Evolutionary conservation across 345 rosid genomes (phyloP).

Genomic region (Rhodomyrtus tomentosa): DNA sequence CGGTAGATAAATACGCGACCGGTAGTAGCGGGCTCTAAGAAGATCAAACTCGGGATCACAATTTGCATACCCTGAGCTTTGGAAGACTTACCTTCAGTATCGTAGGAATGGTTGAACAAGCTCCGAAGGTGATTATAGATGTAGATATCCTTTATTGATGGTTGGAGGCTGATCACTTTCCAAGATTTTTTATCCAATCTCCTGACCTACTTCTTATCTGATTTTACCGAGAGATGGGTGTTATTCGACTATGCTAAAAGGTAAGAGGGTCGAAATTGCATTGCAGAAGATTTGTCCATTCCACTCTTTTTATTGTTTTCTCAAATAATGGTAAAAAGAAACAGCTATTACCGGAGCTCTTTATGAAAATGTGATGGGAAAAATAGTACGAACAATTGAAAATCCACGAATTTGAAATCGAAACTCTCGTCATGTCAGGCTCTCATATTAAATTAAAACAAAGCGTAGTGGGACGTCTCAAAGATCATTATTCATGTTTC

Average conservation of each 20-base stretch:
- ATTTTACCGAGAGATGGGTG: neutral
- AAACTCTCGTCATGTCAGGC: neutral
- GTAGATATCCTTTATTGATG: neutral
- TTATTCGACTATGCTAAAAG: neutral
- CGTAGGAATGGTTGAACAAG: neutral
- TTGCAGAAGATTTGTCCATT: neutral
- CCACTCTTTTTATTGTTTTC: too few species aligned
- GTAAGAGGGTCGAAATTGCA: too few species aligned
- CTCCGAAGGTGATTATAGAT: neutral
- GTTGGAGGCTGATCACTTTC: neutral
- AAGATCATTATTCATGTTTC: neutral
- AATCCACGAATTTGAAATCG: neutral
- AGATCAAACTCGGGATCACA: neutral
- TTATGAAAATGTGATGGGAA: neutral
- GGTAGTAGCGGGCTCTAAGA: neutral
- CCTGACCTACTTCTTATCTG: neutral
- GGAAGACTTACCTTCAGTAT: neutral
- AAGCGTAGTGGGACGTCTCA: neutral
- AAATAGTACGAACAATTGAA: neutral
- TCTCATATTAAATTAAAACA: neutral
- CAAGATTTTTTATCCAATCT: neutral
- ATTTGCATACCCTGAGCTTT: neutral
- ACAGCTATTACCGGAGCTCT: neutral
- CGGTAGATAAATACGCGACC: neutral
- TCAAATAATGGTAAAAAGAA: neutral